Percentiles rank a stretch among this genome's conserved stretches.
phyloP scores from a whole-genome alignment of 495 filamentous ascomycete species.

The Podospora appendiculata region DNA sequence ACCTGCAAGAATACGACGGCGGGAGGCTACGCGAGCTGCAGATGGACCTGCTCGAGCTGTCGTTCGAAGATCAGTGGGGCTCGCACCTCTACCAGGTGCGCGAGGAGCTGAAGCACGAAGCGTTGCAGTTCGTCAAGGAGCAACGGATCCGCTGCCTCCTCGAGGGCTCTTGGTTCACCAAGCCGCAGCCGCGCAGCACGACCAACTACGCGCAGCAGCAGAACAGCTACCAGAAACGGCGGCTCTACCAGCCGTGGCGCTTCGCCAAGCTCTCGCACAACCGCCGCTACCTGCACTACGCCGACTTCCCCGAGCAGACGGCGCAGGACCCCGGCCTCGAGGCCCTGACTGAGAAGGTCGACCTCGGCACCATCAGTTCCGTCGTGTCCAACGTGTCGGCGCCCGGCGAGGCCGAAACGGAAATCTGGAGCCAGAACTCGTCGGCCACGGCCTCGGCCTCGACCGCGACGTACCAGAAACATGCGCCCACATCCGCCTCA shows the following conservation, averaged over 20 bases:
- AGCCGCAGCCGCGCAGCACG: conserved; percentile 33
- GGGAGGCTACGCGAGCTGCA: conserved; percentile 74
- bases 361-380: conserved; percentile 80
- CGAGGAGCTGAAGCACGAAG: conserved; percentile 88
- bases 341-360: conserved; percentile 71
- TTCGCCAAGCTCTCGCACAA: conserved; percentile 90
- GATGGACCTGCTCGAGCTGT: conserved; percentile 86
- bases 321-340: conserved; percentile 65
- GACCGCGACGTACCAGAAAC: conserved; percentile 23
- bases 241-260: conserved; percentile 52
- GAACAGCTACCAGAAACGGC: conserved; percentile 20
- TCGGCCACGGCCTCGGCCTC: conserved; percentile 10
- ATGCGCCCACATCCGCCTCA: conserved; percentile 17
- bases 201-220: conserved; percentile 21
- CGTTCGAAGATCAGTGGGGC: conserved; percentile 92
- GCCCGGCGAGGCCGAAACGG: conserved; percentile 36
- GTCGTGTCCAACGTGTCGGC: conserved; percentile 89
- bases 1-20: conserved; percentile 76
- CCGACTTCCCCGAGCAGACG: conserved; percentile 66
- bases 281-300: conserved; percentile 81
- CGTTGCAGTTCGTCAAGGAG: conserved; percentile 91
- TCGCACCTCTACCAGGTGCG: conserved; percentile 81
- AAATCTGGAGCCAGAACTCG: conserved; percentile 2
- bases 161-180: conserved; percentile 84
- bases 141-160: conserved; percentile 90